These are phyloP conservation scores for Lophiostoma macrostomum DNA, from an alignment of 495 filamentous ascomycete genomes.

Conservation along the genomic window DNA sequence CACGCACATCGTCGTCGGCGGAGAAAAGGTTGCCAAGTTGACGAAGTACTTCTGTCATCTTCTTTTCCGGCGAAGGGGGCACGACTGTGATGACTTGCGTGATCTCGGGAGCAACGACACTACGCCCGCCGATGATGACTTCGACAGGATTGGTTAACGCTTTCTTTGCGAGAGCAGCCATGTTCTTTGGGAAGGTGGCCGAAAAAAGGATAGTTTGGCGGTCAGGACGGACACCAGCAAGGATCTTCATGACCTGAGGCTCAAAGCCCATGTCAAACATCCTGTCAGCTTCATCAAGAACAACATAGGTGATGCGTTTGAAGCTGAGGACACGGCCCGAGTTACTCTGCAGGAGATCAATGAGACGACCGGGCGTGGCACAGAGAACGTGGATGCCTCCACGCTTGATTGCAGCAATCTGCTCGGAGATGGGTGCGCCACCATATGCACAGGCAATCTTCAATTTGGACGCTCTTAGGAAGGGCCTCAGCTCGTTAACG, in stretches of 20 bases:
- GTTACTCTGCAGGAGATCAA: slow-evolving; percentile 91
- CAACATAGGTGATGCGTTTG: slow-evolving; percentile 82
- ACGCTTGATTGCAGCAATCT: slow-evolving; percentile 93
- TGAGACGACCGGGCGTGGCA: slow-evolving; percentile 94
- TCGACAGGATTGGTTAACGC: slow-evolving; percentile 82
- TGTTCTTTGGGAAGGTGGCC: slow-evolving; percentile 90
- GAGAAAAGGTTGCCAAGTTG: slow-evolving; percentile 84
- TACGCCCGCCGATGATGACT: slow-evolving; percentile 86
- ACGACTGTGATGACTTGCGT: slow-evolving; percentile 90
- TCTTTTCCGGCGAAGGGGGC: slow-evolving; percentile 62
- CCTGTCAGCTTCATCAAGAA: slow-evolving; percentile 94
- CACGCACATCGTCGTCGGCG: slow-evolving; percentile 81
- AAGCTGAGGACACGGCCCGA: slow-evolving; percentile 89
- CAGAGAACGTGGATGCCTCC: slow-evolving; percentile 87
- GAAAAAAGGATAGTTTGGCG: slow-evolving; percentile 94
- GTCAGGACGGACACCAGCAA: slow-evolving; percentile 84
- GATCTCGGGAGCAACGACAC: slow-evolving; percentile 91
- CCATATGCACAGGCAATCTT: slow-evolving; percentile 92
- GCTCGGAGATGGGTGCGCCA: slow-evolving; percentile 93
- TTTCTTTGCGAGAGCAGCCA: slow-evolving; percentile 88
- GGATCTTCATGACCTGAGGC: slow-evolving; percentile 95
- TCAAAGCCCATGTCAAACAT: slow-evolving; percentile 99
- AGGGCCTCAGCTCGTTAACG: slow-evolving; percentile 88
- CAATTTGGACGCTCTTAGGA: slow-evolving; percentile 84
- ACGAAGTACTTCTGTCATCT: slow-evolving; percentile 80